Evolutionary conservation across 345 rosid genomes (phyloP), one percentile per base, ranked within the genome.

Genomic region (Bruguiera sexangula): DNA sequence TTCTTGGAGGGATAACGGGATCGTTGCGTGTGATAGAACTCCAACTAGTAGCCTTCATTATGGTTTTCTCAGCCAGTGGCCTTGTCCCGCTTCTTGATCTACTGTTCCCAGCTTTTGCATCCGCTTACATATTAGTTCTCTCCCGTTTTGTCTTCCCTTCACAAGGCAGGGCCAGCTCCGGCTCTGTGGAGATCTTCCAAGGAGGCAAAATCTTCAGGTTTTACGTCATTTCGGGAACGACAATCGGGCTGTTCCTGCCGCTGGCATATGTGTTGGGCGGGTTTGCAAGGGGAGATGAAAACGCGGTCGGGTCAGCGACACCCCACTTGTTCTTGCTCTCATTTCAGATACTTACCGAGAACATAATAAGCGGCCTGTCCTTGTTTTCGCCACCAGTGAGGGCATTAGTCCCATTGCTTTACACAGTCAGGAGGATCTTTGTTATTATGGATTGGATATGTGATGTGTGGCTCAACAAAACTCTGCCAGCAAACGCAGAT

Each of bases 181-280:
- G 67, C 54, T 66, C 90, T n/a, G 75, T 29, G n/a, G 97, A 86
- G 78, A 81, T 86, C 46, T 78, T 88, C 75, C 85, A 75, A 10
- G 94, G 87, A 61, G 81, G 90, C 78, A 76, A 50, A 73, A 61
- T 88, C 26, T 95, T 90, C 68, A 74, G 92, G 81, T 4, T 86
- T 10, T 95, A 87, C 43, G 88, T 87, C 62, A 32, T 95, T 31
- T 29, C 79, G 27, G 99, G 99, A 31, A 90, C 98, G 10, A 70
- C 83, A 1, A 15, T 90, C 6, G 99, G 98, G 58, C 85, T 95
- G 63, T 89, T 95, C 79, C 59, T 95, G 78, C 99, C 99, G 0
- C 69, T 95, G 34, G 96, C 96, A 3, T 95, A 92, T 36, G 98
- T 87, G 30, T 57, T 95, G 69, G 99, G 99, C 0, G 99, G 98